Conservation (phyloP, 352 stramenopile genomes). For the Pythium vanterpoolii region DNA sequence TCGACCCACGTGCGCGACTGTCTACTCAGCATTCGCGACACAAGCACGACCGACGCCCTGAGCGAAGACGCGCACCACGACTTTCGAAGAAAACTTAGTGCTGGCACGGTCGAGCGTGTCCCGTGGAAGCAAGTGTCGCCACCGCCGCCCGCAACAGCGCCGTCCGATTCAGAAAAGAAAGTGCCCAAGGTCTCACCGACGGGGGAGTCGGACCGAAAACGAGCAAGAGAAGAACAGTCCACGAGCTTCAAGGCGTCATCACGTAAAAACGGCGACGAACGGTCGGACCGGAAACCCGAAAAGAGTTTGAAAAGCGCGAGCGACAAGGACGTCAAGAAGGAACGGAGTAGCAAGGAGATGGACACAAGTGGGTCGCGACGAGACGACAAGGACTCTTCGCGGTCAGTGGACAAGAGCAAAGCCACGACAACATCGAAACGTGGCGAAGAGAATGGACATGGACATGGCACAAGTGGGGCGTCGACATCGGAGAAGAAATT, state of each 20-base stretch:
- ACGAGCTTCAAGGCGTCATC: constrained; percentile 18
- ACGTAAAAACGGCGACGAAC: constrained; percentile 8
- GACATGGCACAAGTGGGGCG: not conserved
- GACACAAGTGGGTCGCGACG: constrained; percentile 7
- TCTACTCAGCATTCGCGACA: constrained; percentile 73
- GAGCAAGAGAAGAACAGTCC: constrained; percentile 25
- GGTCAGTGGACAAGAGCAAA: constrained; percentile 1
- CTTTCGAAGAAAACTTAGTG: constrained; percentile 65
- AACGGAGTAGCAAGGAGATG: constrained; percentile 13
- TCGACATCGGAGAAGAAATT: constrained; percentile 3
- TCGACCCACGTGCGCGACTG: constrained; percentile 82
- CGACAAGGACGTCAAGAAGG: constrained; percentile 9
- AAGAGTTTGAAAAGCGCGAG: constrained; percentile 9
- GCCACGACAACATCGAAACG: constrained; percentile 10
- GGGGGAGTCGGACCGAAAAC: constrained; percentile 7
- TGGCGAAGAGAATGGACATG: constrained; percentile 9
- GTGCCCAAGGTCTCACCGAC: constrained; percentile 14
- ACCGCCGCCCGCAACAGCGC: constrained; percentile 3
- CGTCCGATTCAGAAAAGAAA: constrained; percentile 24
- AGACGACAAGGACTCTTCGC: constrained; percentile 7
- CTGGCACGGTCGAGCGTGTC: constrained; percentile 69
- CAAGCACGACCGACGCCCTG: constrained; percentile 40
- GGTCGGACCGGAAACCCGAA: constrained; percentile 12
- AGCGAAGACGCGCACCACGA: constrained; percentile 58
- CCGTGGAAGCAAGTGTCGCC: constrained; percentile 67